phyloP scores from a whole-genome alignment of 192 early-diverging fungal species.

The Backusella mclennaniae region DNA sequence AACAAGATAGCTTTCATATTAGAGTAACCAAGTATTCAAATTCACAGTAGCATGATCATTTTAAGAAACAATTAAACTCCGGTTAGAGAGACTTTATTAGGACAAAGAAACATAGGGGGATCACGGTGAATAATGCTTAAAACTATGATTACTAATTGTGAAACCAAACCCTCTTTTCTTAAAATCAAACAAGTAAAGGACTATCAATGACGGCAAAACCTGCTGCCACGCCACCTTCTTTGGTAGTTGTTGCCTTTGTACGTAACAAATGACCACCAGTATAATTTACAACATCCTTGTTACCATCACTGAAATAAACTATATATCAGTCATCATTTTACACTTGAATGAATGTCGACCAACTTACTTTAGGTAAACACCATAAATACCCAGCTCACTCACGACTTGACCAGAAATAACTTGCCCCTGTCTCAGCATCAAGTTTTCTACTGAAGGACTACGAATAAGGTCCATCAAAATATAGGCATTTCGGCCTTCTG shows the following conservation, averaged over 20 bases:
- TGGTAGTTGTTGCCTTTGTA: slow-evolving; percentile 80
- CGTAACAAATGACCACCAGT: slow-evolving; percentile 87
- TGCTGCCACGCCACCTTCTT: slow-evolving; percentile 95
- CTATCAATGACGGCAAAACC: slow-evolving; percentile 94
- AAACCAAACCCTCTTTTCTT: background rate
- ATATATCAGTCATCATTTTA: background rate
- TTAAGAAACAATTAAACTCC: background rate
- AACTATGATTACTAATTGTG: background rate
- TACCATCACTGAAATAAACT: slow-evolving; percentile 50
- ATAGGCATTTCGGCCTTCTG: slow-evolving; percentile 74
- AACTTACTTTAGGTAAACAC: slow-evolving; percentile 78
- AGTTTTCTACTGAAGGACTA: slow-evolving; percentile 68
- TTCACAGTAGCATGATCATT: background rate
- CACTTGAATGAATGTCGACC: background rate
- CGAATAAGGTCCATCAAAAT: slow-evolving; percentile 97
- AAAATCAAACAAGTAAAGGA: slow-evolving; percentile 53
- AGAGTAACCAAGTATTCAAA: background rate
- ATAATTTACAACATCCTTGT: slow-evolving; percentile 66
- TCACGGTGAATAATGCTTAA: background rate
- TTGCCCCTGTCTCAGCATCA: slow-evolving; percentile 78
- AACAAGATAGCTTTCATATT: background rate
- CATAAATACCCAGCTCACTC: slow-evolving; percentile 94
- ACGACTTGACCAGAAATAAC: slow-evolving; percentile 72
- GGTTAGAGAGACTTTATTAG: background rate
- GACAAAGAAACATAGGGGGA: background rate